Evolutionary conservation across 2,329 filamentous ascomycete genomes (phyloP), one percentile per base, ranked within the genome.

Genomic region (Claviceps purpurea): DNA sequence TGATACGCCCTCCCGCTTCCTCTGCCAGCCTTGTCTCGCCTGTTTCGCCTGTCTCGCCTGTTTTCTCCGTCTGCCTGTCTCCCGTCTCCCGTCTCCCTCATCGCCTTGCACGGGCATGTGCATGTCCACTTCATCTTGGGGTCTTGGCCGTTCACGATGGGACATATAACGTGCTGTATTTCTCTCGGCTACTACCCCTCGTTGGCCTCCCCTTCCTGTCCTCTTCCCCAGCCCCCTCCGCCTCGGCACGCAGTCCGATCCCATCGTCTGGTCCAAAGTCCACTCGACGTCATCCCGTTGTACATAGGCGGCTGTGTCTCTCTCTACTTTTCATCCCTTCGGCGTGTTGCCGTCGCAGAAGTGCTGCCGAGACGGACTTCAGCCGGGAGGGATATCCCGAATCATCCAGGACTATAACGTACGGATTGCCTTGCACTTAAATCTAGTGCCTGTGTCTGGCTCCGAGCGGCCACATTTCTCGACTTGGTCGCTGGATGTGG

Each of bases 381-480:
- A 51, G 39, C 49, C 50, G 37, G 47, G 50, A 50, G 8, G 30
- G 30, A 34, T 34, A 34, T 34, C 30, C 30, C 30, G 43, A 30
- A 34, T 47, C 16, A 50, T 40, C 39, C 41, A 54, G 53, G 46
- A 47, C 43, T 52, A 41, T 50, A 50, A 46, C 37, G 18, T 50
- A 50, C 40, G 49, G 37, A 44, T n/a, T 50, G 6, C 39, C 18
- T 41, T 50, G 53, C 53, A 54, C 53, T 52, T 52, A 40, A 51
- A 52, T 54, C 42, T 47, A 54, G 50, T 54, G 49, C 45, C 39
- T 47, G 38, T 40, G 26, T 50, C 30, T 49, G 40, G 30, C 39
- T n/a, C 49, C 37, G 39, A 49, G 34, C 41, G 46, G 41, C 46
- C 45, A 38, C 34, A 24, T 18, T 22, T 43, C 50, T 50, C 47